A percentile compares a stretch with the other conserved stretches of the same genome.
Evolutionary conservation across 345 rosid species (phyloP).

Genomic region (Populus tremula): DNA sequence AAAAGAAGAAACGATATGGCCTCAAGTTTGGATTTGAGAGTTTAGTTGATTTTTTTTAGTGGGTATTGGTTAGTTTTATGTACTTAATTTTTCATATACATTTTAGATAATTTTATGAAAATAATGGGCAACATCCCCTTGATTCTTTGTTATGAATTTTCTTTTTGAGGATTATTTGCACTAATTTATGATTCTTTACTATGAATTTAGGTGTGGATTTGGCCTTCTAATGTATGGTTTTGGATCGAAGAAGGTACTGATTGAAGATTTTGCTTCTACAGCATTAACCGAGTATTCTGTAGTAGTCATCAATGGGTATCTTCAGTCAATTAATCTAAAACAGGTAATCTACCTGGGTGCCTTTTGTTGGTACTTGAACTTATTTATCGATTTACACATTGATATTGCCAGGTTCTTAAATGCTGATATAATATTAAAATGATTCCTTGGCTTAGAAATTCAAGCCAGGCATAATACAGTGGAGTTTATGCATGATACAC

Average conservation of each 20-base stretch:
- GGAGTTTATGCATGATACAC: not conserved
- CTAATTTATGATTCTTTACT: not conserved
- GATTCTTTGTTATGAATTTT: not conserved
- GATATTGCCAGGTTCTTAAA: not conserved
- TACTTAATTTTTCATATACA: too few relatives aligned
- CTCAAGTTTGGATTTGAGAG: not conserved
- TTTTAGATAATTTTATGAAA: too few relatives aligned
- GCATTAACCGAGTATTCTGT: slow-evolving; percentile 68
- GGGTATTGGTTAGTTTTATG: too few relatives aligned
- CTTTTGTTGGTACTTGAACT: not conserved
- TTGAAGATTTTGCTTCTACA: slow-evolving; percentile 87
- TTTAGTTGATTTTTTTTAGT: not conserved
- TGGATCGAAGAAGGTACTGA: slow-evolving; percentile 75
- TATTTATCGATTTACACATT: not conserved
- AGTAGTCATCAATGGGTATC: slow-evolving; percentile 84
- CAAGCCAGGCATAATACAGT: not conserved
- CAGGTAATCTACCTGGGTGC: slow-evolving; percentile 45
- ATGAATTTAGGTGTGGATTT: slow-evolving; percentile 63
- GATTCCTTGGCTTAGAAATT: not conserved
- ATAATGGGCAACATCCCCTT: not conserved
- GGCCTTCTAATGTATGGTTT: slow-evolving; percentile 91
- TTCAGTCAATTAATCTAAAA: slow-evolving; percentile 72
- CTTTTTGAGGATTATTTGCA: not conserved
- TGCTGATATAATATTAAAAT: not conserved
- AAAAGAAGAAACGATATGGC: too few relatives aligned